Evolutionary conservation across 1,139 yeast genomes (phyloP), one percentile per base, ranked within the genome.

Genomic region (Scheffersomyces quercinus): DNA sequence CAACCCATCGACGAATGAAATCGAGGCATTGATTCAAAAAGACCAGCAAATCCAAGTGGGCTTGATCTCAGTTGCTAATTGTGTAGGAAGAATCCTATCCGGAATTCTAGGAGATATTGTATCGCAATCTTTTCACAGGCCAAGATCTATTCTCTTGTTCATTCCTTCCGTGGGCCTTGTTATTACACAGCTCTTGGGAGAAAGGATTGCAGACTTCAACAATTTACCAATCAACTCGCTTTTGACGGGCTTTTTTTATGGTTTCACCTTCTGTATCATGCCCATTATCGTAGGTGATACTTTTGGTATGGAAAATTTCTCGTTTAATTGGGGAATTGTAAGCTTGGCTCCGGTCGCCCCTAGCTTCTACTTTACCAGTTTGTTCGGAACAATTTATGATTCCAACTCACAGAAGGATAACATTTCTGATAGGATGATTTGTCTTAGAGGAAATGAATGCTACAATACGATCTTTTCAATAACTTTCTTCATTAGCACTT

Each of bases 11-110:
- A 30, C 45, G n/a, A 43, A 48, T 7, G 50, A 55, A 5, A 50
- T 59, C 3, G 71, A 70, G 5, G 58, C 62, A 2, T 43, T 65
- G 3, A 66, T 73, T 28, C 82, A 79, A 52, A 61, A 62, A 32
- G 72, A 75, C 40, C 86, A 81, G 54, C 83, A 80, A 47, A 61
- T 69, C 28, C 85, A 81, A 55, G 86, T 81, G 11, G 79, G 82
- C 1, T 52, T 80, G 7, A 54, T 81, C 4, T 80, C 85, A 5
- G 59, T 79, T 11, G 75, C 82, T 13, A 81, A 81, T 50, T 81
- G 82, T 48, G 49, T 64, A 2, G 86, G 85, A 0, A 64, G 86
- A 45, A 62, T 81, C 3, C 42, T 69, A 1, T 72, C 83, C 13
- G 85, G 86, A 1, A 54, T 79, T 1, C 46, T 70, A 38, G 83